A percentile compares a stretch with the other conserved stretches of the same genome.
Evolutionary conservation across 225 moss, liverwort and hornwort species (phyloP).

Genomic region (Climacium dendroides): DNA sequence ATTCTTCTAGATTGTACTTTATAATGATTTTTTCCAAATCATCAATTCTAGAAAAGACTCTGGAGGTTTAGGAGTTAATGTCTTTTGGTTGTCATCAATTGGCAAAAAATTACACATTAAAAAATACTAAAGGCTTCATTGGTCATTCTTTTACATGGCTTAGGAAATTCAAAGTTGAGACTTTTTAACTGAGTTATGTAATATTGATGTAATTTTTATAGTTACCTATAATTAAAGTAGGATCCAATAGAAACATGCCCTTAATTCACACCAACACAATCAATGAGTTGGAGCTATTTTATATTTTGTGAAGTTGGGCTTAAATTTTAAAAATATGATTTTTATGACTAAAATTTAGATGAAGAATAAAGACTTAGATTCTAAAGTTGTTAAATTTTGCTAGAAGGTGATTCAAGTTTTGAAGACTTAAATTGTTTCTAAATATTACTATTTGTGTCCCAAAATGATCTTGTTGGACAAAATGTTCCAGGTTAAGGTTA

Average conservation of each 20-base stretch:
- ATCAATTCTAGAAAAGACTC: too few relatives aligned
- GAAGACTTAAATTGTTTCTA: neutral
- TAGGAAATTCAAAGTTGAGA: neutral
- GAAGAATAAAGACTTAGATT: too few relatives aligned
- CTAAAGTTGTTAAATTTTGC: neutral
- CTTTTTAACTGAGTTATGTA: neutral
- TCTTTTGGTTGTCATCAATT: accelerated
- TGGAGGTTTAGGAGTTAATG: too few relatives aligned
- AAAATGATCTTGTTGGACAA: too few relatives aligned
- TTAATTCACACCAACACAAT: neutral
- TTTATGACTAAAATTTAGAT: neutral
- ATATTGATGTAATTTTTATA: accelerated
- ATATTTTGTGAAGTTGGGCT: accelerated
- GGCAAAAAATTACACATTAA: neutral
- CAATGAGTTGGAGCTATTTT: neutral
- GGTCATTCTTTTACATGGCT: accelerated
- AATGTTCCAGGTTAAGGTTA: too few relatives aligned
- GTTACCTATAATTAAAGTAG: neutral
- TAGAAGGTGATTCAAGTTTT: neutral
- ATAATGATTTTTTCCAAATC: too few relatives aligned
- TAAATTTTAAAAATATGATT: neutral
- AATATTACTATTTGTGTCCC: neutral
- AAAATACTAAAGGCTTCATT: accelerated
- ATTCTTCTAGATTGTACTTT: too few relatives aligned
- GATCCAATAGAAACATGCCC: accelerated